phyloP scores from a whole-genome alignment of 345 rosid species.

The Linum usitatissimum region DNA sequence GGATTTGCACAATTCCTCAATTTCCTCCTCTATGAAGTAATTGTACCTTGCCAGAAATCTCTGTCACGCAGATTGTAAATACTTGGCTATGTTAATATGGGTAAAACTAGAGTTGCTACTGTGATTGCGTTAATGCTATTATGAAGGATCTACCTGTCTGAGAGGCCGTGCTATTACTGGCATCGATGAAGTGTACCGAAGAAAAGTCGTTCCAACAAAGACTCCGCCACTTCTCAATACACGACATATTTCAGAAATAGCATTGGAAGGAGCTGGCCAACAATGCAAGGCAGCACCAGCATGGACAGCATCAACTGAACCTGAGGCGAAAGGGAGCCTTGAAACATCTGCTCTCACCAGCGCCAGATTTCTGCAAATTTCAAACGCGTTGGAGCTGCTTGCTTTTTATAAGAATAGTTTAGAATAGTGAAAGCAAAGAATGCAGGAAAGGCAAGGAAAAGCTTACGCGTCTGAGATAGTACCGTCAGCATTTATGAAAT shows the following conservation, averaged over 20 bases:
- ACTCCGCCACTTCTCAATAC: constrained; percentile 73
- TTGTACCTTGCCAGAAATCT: constrained; percentile 35
- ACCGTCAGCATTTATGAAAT: constrained; percentile 57
- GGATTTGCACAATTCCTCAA: constrained; percentile 64
- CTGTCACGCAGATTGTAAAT: constrained; percentile 25
- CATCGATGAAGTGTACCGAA: constrained; percentile 50
- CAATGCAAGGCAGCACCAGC: constrained; percentile 96
- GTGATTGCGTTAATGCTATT: no score
- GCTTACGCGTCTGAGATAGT: constrained; percentile 33
- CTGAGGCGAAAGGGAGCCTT: constrained; percentile 74
- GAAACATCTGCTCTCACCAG: constrained; percentile 90
- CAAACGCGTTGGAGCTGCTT: constrained; percentile 10
- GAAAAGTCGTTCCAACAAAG: constrained; percentile 85
- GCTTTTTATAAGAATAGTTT: not conserved
- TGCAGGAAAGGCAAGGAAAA: not conserved
- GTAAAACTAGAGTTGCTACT: no score
- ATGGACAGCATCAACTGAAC: constrained; percentile 82
- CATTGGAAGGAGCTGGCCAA: constrained; percentile 95
- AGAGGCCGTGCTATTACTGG: constrained; percentile 40
- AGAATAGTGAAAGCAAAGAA: not conserved
- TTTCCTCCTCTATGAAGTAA: constrained; percentile 62
- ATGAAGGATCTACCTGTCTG: constrained; percentile 40
- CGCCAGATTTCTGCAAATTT: constrained; percentile 51
- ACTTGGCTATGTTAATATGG: not conserved
- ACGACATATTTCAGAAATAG: constrained; percentile 87